These are phyloP conservation scores for Penicillium verhagenii DNA, from an alignment of 495 filamentous ascomycete species.

Conservation along the genomic window DNA sequence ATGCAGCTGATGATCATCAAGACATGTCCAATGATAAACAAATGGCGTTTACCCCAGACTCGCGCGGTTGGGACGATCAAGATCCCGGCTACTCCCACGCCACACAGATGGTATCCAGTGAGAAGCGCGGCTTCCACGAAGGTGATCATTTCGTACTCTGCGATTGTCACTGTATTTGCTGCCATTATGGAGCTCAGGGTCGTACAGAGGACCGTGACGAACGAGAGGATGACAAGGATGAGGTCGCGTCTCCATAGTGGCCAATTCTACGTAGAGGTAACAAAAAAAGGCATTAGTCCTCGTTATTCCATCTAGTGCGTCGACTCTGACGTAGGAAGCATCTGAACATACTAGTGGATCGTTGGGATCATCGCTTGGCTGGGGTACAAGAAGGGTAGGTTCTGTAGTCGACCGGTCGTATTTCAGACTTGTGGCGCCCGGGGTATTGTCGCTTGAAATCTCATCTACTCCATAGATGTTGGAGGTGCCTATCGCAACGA, in stretches of 20 bases:
- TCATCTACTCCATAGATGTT: slow-evolving; percentile 60
- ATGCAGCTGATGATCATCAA: slow-evolving; percentile 68
- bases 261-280: slow-evolving; percentile 81
- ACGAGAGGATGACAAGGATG: slow-evolving; percentile 73
- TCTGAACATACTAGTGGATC: slow-evolving; percentile 60
- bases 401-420: slow-evolving; percentile 65
- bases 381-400: slow-evolving; percentile 74
- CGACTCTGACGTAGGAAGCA: background rate
- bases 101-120: slow-evolving; percentile 85
- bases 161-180: slow-evolving; percentile 75
- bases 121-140: slow-evolving; percentile 76
- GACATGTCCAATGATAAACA: slow-evolving; percentile 76
- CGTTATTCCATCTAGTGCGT: background rate
- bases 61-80: slow-evolving; percentile 84
- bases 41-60: slow-evolving; percentile 88
- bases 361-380: slow-evolving; percentile 78
- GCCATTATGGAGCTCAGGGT: slow-evolving; percentile 82
- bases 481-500: slow-evolving; percentile 55
- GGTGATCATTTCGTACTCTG: slow-evolving; percentile 52
- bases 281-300: slow-evolving; percentile 10
- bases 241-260: slow-evolving; percentile 81
- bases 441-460: slow-evolving; percentile 35
- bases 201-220: slow-evolving; percentile 77
- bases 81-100: slow-evolving; percentile 75
- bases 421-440: slow-evolving; percentile 54